Conservation (phyloP, 1,139 yeast genomes). For the Scheffersomyces insectosa region DNA sequence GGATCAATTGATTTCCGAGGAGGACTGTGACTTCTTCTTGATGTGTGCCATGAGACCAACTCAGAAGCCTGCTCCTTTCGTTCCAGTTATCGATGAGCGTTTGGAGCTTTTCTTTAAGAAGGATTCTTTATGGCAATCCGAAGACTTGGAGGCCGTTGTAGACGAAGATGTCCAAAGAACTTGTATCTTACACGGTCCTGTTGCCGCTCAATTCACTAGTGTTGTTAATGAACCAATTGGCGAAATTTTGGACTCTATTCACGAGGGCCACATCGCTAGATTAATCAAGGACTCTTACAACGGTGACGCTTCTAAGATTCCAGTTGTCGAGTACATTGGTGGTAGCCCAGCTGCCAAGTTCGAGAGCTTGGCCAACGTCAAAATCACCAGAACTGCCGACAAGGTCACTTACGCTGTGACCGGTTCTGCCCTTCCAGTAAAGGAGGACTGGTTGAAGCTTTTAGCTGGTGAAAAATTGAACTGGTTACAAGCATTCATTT, state of each 20-base stretch:
- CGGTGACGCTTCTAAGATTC: constrained; percentile 71
- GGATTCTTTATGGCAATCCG: constrained; percentile 99
- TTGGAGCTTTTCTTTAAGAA: constrained; percentile 96
- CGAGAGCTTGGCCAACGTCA: constrained; percentile 19
- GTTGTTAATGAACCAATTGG: constrained; percentile 90
- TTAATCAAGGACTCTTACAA: constrained; percentile 69
- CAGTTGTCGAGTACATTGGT: constrained; percentile 88
- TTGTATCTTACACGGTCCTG: constrained; percentile 98
- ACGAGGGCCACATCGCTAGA: constrained; percentile 80
- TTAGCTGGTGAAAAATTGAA: constrained; percentile 77
- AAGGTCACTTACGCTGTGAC: constrained; percentile 45
- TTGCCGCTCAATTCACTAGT: constrained; percentile 90
- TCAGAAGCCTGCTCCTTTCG: constrained; percentile 97
- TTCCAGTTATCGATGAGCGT: constrained; percentile 91
- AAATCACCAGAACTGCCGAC: constrained; percentile 36
- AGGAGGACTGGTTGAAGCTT: constrained; percentile 70
- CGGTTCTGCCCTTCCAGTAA: constrained; percentile 48
- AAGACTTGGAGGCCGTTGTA: constrained; percentile 93
- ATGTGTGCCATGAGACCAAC: constrained; percentile 77
- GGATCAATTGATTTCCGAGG: constrained; percentile 86
- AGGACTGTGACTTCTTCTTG: constrained; percentile 92
- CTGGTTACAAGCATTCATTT: constrained; percentile 92
- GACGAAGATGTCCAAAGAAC: constrained; percentile 97
- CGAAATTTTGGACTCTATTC: constrained; percentile 83
- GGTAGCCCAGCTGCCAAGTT: constrained; percentile 50